These are phyloP conservation scores for Candida ortonii DNA, from an alignment of 805 yeast genomes.

Conservation along the genomic window DNA sequence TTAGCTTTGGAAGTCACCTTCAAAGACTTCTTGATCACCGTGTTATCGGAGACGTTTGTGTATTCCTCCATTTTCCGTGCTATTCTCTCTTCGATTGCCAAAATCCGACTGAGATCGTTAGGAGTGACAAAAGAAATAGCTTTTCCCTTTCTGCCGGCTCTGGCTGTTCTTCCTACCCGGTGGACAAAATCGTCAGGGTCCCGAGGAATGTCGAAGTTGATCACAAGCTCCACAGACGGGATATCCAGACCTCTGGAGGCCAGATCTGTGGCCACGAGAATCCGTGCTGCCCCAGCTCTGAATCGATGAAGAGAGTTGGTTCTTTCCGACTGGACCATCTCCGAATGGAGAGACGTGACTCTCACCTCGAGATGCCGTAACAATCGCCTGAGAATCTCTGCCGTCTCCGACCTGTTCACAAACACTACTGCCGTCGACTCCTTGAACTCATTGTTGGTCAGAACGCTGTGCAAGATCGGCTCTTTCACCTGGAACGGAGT, in stretches of 20 bases:
- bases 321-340: conserved; percentile 91
- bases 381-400: conserved; percentile 81
- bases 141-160: conserved; percentile 92
- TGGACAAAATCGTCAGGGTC: conserved; percentile 83
- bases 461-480: conserved; percentile 71
- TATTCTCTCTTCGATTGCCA: conserved; percentile 84
- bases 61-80: conserved; percentile 76
- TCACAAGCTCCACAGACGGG: conserved; percentile 73
- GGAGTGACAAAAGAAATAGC: conserved; percentile 81
- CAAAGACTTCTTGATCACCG: conserved; percentile 69
- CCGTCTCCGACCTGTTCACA: conserved; percentile 87
- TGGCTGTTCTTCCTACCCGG: conserved; percentile 94
- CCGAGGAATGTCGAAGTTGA: conserved; percentile 78
- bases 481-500: conserved; percentile 89
- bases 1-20: conserved; percentile 75
- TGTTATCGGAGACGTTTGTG: conserved; percentile 68
- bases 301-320: conserved; percentile 88
- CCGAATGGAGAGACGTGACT: conserved; percentile 89
- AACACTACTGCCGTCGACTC: conserved; percentile 78
- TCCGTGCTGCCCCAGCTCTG: conserved; percentile 91
- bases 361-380: conserved; percentile 69
- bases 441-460: conserved; percentile 59
- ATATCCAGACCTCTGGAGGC: conserved; percentile 90
- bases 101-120: conserved; percentile 75
- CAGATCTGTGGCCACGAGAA: conserved; percentile 89